Evolutionary conservation across 768 basidiomycete genomes (phyloP).

Genomic region (Boletus bicolor): DNA sequence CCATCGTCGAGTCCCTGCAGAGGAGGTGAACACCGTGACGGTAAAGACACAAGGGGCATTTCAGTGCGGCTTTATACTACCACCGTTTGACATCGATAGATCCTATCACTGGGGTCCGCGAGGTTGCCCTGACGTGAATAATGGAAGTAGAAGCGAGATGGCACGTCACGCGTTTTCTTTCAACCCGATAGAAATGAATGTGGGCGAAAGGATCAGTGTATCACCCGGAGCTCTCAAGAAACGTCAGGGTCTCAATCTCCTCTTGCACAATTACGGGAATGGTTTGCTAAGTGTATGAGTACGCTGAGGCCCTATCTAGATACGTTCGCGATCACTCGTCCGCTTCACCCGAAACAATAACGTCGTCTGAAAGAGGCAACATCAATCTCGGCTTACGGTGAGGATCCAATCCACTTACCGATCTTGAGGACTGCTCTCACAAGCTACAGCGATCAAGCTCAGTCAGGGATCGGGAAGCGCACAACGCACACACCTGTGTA

Average conservation of each 20-base stretch:
- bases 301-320: conserved; percentile 13
- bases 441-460: conserved; percentile 43
- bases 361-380: conserved; percentile 56
- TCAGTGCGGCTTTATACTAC: conserved; percentile 1
- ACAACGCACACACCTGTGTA: conserved; percentile 66
- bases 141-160: background rate
- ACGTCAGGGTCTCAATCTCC: background rate
- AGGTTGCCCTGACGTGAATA: background rate
- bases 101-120: background rate
- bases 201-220: too few relatives aligned
- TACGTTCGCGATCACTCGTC: conserved; percentile 48
- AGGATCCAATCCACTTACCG: conserved; percentile 43
- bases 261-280: conserved; percentile 25
- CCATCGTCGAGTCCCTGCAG: conserved; percentile 15
- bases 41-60: background rate
- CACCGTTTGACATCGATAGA: background rate
- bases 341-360: conserved; percentile 67
- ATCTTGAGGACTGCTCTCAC: conserved; percentile 88
- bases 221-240: background rate
- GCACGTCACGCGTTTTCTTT: background rate
- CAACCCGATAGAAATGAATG: background rate
- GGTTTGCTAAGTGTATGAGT: conserved; percentile 18
- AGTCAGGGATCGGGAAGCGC: background rate
- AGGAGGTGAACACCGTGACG: background rate
- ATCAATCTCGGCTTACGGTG: background rate